Evolutionary conservation across 2,329 filamentous ascomycete species (phyloP).

Genomic region (Hymenoscyphus repandus): DNA sequence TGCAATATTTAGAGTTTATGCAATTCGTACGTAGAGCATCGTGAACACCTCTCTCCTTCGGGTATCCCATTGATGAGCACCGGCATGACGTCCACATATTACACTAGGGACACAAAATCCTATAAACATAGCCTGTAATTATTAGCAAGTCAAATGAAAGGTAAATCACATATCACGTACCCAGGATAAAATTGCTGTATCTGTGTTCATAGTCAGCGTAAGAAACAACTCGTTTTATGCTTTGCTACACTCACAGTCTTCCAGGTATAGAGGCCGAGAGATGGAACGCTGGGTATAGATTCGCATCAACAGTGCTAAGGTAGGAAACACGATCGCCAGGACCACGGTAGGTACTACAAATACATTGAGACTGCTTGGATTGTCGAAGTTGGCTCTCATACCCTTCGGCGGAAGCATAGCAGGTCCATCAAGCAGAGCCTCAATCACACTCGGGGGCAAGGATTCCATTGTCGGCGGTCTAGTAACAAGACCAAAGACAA

Average conservation of each 20-base stretch:
- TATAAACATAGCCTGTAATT: constrained; percentile 1
- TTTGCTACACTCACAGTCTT: constrained; percentile 4
- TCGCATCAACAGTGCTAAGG: constrained; percentile 1
- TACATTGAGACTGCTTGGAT: not conserved
- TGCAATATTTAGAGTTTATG: not conserved
- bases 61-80: constrained; percentile 7
- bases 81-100: constrained; percentile 1
- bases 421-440: not conserved
- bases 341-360: constrained; percentile 1
- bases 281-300: constrained; percentile 4
- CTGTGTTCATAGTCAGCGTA: not conserved
- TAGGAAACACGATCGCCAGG: not conserved
- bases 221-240: not conserved
- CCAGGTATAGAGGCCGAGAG: constrained; percentile 1
- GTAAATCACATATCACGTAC: not conserved
- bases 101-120: not conserved
- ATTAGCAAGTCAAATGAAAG: not conserved
- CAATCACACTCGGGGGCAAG: not conserved
- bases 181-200: constrained; percentile 3
- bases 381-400: constrained; percentile 1
- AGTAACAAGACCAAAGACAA: no score
- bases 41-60: not conserved
- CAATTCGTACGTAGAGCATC: constrained; percentile 2
- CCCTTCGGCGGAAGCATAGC: not conserved
- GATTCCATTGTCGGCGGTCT: no score